Base-by-base conservation (phyloP, 345 rosid species). In the Boechera divaricarpa region DNA sequence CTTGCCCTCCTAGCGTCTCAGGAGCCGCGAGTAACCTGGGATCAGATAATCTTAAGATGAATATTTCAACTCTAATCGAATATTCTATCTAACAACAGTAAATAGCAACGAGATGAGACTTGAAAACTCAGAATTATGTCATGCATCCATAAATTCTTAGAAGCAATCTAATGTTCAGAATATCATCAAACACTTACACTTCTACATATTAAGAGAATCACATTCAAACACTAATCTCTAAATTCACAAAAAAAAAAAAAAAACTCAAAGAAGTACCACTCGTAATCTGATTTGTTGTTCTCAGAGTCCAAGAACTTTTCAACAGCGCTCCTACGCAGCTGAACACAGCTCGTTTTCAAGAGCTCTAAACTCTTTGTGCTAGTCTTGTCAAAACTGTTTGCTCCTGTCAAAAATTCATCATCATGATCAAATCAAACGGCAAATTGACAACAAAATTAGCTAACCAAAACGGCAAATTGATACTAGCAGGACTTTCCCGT, bases 11-110 rank as follows among this genome's bases (percentile, higher is more conserved):
- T 49, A 49, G 6, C 16, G 63, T 77, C 62, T 77, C 68, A 21
- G 77, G 81, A 58, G 61, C 81, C 32, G 81, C 73, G 41, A 71
- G 73, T 65, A 77, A 65, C 81, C 81, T 77, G 81, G 10, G 13
- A 65, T 48, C 36, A 64, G 2, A 71, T 13, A 1, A 71, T 36
- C 59, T 63, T 45, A 1, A 53, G 26, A 44, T 54, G 24, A 1
- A 63, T 4, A 24, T 26, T 10, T 26, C 76, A 69, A 12, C 28
- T 57, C 72, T 52, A 33, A 24, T 26, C 11, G 13, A 74, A 58
- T 38, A 67, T 59, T 29, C 44, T 61, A 67, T 47, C 38, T 42
- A 63, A n/a, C 44, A 63, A 16, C 10, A 72, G 49, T 42, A 52
- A 73, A 29, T 18, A 51, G 39, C 69, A 72, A 39, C 31, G 2